A percentile compares a stretch with the other conserved stretches of the same genome.
Conservation (phyloP, 129 eudicot species). For the sunflower (Helianthus annuus) region HanXRQr2.0-SUNRISE NC_035437.2:153556502-153557001, state of each 20-base stretch:
- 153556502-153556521: background rate
- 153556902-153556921: no score
- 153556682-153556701: conserved; percentile 99
- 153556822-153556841: no score
- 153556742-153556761: no score
- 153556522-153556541: no score
- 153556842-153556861: no score
- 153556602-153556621: conserved; percentile 95
- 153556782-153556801: conserved; percentile 99
- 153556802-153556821: conserved; percentile 78
- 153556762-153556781: conserved; percentile 99
- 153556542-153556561: conserved; percentile 37
- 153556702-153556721: conserved; percentile 88
- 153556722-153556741: no score
- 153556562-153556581: conserved; percentile 99
- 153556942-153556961: no score
- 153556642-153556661: conserved; percentile 52
- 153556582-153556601: conserved; percentile 99
- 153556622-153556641: background rate
- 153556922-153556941: no score
- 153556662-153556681: conserved; percentile 99
- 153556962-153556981: no score
- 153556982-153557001: no score
- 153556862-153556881: no score
- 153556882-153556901: no score